Evolutionary conservation across 176 grass and related monocot genomes (phyloP).

Genomic region (Carex pumila): DNA sequence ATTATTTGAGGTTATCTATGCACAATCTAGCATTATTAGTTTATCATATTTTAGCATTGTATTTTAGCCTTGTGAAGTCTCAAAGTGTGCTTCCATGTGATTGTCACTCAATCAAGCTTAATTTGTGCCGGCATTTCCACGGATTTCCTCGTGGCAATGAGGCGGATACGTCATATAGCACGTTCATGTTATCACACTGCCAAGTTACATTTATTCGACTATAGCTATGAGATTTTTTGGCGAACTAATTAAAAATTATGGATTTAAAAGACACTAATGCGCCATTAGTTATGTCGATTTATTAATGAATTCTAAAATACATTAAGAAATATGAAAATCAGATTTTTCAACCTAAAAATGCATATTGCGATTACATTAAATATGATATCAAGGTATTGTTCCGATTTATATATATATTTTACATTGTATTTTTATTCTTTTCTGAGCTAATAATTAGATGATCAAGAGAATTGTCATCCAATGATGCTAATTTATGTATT

Average conservation of each 20-base stretch:
- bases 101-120: background rate
- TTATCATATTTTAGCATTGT: too few species aligned
- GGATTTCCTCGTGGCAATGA: too few species aligned
- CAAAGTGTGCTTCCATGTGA: background rate
- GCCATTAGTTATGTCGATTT: background rate
- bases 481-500: background rate
- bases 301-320: too few species aligned
- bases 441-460: too few species aligned
- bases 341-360: background rate
- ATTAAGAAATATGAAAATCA: too few species aligned
- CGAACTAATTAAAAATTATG: background rate
- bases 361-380: background rate
- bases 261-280: background rate
- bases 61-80: background rate
- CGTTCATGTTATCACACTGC: too few species aligned
- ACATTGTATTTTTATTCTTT: background rate
- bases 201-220: too few species aligned
- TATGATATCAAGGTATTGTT: background rate
- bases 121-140: background rate
- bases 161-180: too few species aligned
- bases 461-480: background rate
- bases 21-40: background rate
- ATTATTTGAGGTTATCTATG: background rate
- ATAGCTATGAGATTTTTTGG: background rate
- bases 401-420: background rate